Base-by-base conservation (phyloP, 768 basidiomycete genomes). In the Phanerochaete sordida region DNA sequence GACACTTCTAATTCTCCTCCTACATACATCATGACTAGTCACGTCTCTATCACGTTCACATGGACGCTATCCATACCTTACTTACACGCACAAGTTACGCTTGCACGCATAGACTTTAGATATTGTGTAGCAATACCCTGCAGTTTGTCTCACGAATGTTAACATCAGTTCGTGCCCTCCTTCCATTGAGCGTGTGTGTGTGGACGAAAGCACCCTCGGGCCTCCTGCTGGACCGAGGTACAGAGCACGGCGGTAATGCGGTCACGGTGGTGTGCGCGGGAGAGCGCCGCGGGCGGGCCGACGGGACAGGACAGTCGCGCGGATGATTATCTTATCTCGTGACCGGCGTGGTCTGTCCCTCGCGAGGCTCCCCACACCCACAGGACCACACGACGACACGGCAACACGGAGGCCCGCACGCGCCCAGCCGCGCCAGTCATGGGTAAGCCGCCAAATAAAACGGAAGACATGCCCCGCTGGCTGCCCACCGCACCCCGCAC, bases 111-210 rank as follows among this genome's bases (percentile, higher is more conserved):
- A 51, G 27, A 28, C n/a, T n/a, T n/a, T 54, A 54, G 53, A 54
- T 43, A 11, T 21, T 54, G 8, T 54, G 53, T 54, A 54, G 53
- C 53, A 54, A 54, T 54, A 54, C 53, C 53, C 53, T n/a, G 35
- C 53, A 54, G n/a, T n/a, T n/a, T n/a, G n/a, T 39, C 24, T 26
- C 47, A 43, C 19, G 39, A 43, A 43, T 43, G 8, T n/a, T n/a
- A n/a, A n/a, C n/a, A n/a, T n/a, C n/a, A n/a, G n/a, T n/a, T n/a
- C n/a, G n/a, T n/a, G n/a, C n/a, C n/a, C n/a, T n/a, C n/a, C n/a
- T n/a, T n/a, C n/a, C n/a, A n/a, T n/a, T n/a, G n/a, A n/a, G n/a
- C n/a, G n/a, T n/a, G n/a, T n/a, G n/a, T n/a, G n/a, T n/a, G n/a
- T n/a, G n/a, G n/a, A n/a, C n/a, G n/a, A n/a, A n/a, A n/a, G n/a